Evolutionary conservation across 179 eudicot species (phyloP), one percentile per base, ranked within the genome.

Genomic region (Patellifolia procumbens): DNA sequence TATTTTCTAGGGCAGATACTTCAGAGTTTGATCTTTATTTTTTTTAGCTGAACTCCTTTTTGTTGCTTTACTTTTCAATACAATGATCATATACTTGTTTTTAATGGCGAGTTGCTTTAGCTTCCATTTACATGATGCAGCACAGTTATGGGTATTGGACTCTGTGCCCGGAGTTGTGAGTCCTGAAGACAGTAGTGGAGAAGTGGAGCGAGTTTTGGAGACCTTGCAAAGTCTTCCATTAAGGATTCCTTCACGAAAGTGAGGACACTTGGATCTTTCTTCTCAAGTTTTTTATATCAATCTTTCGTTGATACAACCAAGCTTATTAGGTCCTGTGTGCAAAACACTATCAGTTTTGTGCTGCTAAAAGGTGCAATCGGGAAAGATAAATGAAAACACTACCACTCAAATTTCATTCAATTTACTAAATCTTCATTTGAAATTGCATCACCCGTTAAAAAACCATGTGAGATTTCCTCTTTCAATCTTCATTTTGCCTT

Each of bases 141-240:
- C 86, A 76, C 97, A 95, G 99, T 82, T 95, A 74, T 95, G 99
- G 99, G 90, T 93, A 51, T 74, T 95, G 84, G 99, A 95, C 82
- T 95, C 99, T 0, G 96, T 93, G 58, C 93, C 98, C 65, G 98
- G 99, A 78, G 83, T 87, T 73, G 91, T 91, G 81, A 85, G 72
- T 78, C 83, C 85, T 72, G 89, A 88, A 52, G 81, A 87, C 28
- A 84, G 87, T 61, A 87, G 86, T 63, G 89, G 98, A 79, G 99
- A 95, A 78, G 99, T 95, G 81, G 99, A 95, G 87, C 87, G 86
- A 78, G 98, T 95, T 72, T 79, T 93, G 88, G 85, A 88, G 80
- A 95, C 98, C 52, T 79, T 95, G 86, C 97, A 88, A 86, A 86
- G 86, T 83, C 85, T 93, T 71, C 99, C 99, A 60, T 76, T 85